Percentiles rank a stretch among this genome's conserved stretches.
Evolutionary conservation across 2,329 filamentous ascomycete species (phyloP).

Genomic region (Hypoxylon rubiginosum): DNA sequence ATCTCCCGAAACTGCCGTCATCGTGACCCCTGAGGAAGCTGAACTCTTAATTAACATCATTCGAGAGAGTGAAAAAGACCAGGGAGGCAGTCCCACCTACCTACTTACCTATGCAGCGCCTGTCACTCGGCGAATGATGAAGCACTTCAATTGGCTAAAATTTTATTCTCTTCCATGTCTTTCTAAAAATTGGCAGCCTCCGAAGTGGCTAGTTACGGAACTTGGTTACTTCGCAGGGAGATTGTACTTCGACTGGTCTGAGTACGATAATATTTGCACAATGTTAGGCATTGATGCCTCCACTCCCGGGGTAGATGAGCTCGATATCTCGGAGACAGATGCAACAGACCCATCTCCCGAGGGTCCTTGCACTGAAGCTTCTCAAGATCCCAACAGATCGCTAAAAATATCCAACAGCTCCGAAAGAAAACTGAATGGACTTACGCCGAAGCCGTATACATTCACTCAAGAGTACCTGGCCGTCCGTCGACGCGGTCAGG

Average conservation of each 20-base stretch:
- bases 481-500: constrained; percentile 67
- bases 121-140: constrained; percentile 70
- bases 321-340: constrained; percentile 36
- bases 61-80: constrained; percentile 19
- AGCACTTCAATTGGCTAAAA: constrained; percentile 66
- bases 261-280: constrained; percentile 55
- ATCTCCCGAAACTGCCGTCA: constrained; percentile 61
- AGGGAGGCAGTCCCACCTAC: constrained; percentile 51
- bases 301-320: constrained; percentile 28
- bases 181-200: constrained; percentile 56
- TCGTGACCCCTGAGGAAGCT: constrained; percentile 74
- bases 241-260: constrained; percentile 69
- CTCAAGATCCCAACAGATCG: constrained; percentile 1
- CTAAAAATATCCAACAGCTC: neutral
- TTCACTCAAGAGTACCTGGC: constrained; percentile 71
- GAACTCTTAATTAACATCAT: constrained; percentile 66
- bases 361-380: constrained; percentile 17
- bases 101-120: constrained; percentile 72
- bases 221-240: constrained; percentile 72
- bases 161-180: constrained; percentile 67
- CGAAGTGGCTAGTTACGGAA: constrained; percentile 68
- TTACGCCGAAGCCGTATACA: constrained; percentile 55
- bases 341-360: constrained; percentile 18
- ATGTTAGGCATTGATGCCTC: constrained; percentile 51
- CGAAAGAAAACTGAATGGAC: constrained; percentile 10